phyloP scores from a whole-genome alignment of 345 rosid species.

The Adansonia digitata region DNA sequence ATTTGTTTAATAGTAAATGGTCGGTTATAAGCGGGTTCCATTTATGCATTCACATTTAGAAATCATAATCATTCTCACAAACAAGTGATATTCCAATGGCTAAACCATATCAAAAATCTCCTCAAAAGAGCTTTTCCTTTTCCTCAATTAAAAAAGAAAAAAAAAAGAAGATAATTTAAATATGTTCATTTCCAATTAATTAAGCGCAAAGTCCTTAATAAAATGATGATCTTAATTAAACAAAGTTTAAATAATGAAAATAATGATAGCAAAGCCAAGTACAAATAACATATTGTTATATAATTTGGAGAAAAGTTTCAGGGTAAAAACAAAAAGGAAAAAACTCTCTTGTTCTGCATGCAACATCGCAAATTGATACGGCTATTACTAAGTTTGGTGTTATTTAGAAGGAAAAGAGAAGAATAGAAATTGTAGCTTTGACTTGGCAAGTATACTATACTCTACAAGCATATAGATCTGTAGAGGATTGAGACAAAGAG shows the following conservation, averaged over 20 bases:
- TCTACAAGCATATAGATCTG: background rate
- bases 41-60: background rate
- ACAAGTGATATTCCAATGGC: background rate
- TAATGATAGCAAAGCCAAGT: background rate
- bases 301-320: too few relatives aligned
- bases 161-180: too few relatives aligned
- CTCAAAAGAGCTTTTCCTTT: background rate
- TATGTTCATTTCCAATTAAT: too few relatives aligned
- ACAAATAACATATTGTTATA: background rate
- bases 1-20: background rate
- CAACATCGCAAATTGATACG: too few relatives aligned
- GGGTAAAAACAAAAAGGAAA: too few relatives aligned
- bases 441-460: background rate
- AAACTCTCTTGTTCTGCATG: too few relatives aligned
- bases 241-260: background rate
- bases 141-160: background rate
- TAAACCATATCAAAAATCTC: background rate
- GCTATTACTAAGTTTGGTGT: too few relatives aligned
- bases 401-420: too few relatives aligned
- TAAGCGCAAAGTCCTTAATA: too few relatives aligned
- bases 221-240: background rate
- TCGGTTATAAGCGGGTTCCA: background rate
- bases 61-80: background rate
- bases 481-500: background rate
- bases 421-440: too few relatives aligned